Evolutionary conservation across 768 basidiomycete genomes (phyloP), one percentile per base, ranked within the genome.

Genomic region (Mycena chlorophos): DNA sequence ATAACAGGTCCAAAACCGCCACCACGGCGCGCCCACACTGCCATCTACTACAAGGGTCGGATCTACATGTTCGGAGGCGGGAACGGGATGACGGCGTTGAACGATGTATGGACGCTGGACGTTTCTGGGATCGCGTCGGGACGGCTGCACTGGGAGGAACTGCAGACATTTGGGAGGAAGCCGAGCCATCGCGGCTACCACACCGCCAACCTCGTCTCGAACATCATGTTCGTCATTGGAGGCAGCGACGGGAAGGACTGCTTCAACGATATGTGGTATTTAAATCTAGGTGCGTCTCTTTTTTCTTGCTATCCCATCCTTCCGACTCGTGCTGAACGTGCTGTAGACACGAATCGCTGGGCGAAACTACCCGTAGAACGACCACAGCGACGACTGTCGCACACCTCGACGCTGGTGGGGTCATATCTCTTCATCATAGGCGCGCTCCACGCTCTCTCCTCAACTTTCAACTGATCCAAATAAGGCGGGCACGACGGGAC

Each of bases 21-120:
- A 2, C 85, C 88, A 2, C 84, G 95, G 8, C 85, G 95, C 25
- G 94, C 95, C 1, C 95, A 98, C 69, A 91, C 92, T 0, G 84
- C 91, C 1, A 88, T 94, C 14, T 72, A 85, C 20, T 86, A 92
- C 64, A 73, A 75, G 26, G 78, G 79, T 55, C 87, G 82, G 66
- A 79, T 98, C 0, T 91, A 89, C 76, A 72, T 97, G 3, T 97
- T 96, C 64, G 95, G 94, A 6, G 94, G 95, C n/a, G 94, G 95
- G 2, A 95, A 93, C 55, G 95, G 95, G 0, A 76, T 88, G 73
- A 82, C 82, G n/a, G 94, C 95, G 0, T 76, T 97, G 52, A 91
- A 91, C 62, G 94, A 97, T 68, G 73, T 95, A 19, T 96, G 94
- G 93, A 84, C 87, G 16, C 74, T 96, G 22, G 91, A 96, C 54